A percentile compares a stretch with the other conserved stretches of the same genome.
Conservation (phyloP, 352 stramenopile genomes). For the Elongisporangium prolatum region DNA sequence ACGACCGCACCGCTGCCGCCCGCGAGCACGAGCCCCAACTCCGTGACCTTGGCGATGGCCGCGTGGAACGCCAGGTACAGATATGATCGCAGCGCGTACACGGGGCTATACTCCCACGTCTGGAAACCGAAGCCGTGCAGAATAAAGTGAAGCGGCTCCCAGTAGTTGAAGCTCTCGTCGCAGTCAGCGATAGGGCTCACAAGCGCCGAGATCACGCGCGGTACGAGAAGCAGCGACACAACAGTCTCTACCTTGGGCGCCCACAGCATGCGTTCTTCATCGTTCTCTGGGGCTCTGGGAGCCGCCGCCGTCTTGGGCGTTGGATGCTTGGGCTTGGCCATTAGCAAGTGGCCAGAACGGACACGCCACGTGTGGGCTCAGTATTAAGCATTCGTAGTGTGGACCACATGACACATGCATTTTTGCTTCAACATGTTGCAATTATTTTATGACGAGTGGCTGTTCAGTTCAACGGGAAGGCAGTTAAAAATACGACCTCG, state of each 20-base stretch:
- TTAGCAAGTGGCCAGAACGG: neutral
- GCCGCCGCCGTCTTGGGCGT: neutral
- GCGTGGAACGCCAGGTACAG: conserved; percentile 85
- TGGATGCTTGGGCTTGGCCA: neutral
- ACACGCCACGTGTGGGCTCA: neutral
- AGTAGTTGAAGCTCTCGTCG: conserved; percentile 99
- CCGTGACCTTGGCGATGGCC: conserved; percentile 37
- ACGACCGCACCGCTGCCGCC: conserved; percentile 5
- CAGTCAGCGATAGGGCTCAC: conserved; percentile 93
- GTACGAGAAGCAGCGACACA: conserved; percentile 59
- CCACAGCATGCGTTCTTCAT: conserved; percentile 45
- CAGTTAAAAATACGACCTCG: no score
- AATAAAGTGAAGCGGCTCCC: conserved; percentile 97
- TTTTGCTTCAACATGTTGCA: neutral
- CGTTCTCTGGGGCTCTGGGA: neutral
- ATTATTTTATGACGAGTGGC: no score
- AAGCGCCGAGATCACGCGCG: conserved; percentile 52
- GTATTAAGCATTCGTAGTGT: neutral
- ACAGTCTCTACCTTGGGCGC: conserved; percentile 50
- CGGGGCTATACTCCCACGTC: conserved; percentile 89
- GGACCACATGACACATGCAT: neutral
- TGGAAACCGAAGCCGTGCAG: conserved; percentile 91
- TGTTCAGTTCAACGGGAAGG: no score
- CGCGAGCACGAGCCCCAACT: conserved; percentile 29
- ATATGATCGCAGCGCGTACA: conserved; percentile 96